Evolutionary conservation across 139 green algal genomes (phyloP).

Genomic region (Coelastrella sp.): DNA sequence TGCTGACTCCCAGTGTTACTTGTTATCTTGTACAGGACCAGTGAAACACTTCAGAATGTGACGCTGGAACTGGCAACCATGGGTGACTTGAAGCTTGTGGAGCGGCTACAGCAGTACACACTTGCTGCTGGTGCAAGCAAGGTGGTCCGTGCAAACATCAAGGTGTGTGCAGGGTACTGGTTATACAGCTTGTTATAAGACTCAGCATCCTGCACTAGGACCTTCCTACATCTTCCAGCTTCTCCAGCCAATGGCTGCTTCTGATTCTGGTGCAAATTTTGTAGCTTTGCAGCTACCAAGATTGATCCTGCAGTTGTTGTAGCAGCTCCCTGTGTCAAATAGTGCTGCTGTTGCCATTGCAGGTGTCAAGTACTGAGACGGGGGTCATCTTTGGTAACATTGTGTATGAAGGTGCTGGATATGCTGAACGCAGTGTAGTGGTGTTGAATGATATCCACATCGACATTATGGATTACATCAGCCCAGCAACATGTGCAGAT

Average conservation of each 20-base stretch:
- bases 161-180: too few species aligned
- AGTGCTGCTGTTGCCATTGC: background rate
- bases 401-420: conserved; percentile 93
- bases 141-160: conserved; percentile 95
- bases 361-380: conserved; percentile 98
- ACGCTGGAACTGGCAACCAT: conserved; percentile 98
- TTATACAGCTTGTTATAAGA: too few species aligned
- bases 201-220: too few species aligned
- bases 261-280: too few species aligned
- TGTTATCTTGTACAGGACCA: conserved; percentile 18
- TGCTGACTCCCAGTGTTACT: background rate
- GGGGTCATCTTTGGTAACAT: conserved; percentile 99
- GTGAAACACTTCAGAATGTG: conserved; percentile 89
- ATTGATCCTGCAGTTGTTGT: background rate
- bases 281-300: too few species aligned
- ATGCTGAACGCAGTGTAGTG: conserved; percentile 85
- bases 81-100: conserved; percentile 99
- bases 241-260: too few species aligned
- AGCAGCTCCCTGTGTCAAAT: background rate
- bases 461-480: conserved; percentile 99
- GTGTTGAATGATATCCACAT: conserved; percentile 99
- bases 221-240: too few species aligned
- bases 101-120: conserved; percentile 94
- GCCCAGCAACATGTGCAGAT: conserved; percentile 88
- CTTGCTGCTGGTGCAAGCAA: conserved; percentile 85